Percentiles rank a stretch among this genome's conserved stretches.
Conservation (phyloP, 2,329 filamentous ascomycete genomes). For the Diplodia intermedia region DNA sequence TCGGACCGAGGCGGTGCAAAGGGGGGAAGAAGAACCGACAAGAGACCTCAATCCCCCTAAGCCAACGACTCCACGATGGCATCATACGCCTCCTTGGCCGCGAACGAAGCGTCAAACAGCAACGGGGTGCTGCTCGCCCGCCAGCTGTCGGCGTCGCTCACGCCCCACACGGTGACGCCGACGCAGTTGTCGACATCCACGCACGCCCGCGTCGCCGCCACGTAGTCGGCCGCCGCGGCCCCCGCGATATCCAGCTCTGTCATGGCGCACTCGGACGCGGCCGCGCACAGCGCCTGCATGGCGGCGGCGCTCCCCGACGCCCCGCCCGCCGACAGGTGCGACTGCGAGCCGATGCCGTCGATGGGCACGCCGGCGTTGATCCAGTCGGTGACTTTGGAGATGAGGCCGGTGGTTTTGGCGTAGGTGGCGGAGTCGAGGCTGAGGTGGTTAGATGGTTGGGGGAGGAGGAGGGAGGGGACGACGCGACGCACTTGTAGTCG, state of each 20-base stretch:
- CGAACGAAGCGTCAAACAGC: constrained; percentile 51
- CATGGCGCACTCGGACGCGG: constrained; percentile 65
- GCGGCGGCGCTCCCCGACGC: constrained; percentile 57
- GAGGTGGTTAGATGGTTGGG: too few species aligned
- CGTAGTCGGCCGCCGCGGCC: constrained; percentile 65
- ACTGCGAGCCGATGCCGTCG: constrained; percentile 68
- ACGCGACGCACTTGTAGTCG: constrained; percentile 59
- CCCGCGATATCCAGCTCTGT: constrained; percentile 73
- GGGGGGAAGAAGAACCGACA: too few species aligned
- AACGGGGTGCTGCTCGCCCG: constrained; percentile 47
- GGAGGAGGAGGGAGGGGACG: neutral
- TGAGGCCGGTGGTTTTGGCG: constrained; percentile 65
- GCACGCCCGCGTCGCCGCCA: constrained; percentile 62
- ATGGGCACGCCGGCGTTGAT: constrained; percentile 67
- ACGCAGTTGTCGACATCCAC: constrained; percentile 66
- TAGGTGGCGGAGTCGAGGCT: constrained; percentile 68
- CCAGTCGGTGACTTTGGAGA: constrained; percentile 68
- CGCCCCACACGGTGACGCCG: constrained; percentile 69
- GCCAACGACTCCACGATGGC: constrained; percentile 36
- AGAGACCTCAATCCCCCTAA: neutral
- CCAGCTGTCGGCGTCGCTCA: constrained; percentile 55
- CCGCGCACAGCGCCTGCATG: constrained; percentile 61
- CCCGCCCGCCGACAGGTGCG: constrained; percentile 59
- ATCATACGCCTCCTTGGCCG: constrained; percentile 52
- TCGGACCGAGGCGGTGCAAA: too few species aligned